These are phyloP conservation scores for Aphanomyces invadans DNA, from an alignment of 352 stramenopile species.

Conservation along the genomic window DNA sequence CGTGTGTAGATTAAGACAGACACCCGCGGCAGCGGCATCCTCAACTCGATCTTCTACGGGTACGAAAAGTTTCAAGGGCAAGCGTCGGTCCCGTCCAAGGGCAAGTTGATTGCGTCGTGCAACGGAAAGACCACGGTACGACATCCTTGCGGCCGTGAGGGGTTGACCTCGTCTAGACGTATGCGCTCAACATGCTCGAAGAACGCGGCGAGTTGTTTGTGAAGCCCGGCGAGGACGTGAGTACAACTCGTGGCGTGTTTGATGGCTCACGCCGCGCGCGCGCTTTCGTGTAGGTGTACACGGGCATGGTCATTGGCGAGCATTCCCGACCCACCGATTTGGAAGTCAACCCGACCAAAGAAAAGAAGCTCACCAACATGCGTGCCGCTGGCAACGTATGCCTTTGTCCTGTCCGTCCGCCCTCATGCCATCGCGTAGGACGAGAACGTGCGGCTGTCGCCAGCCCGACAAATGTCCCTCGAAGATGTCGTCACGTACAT, in stretches of 20 bases:
- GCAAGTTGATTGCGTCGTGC: slow-evolving; percentile 74
- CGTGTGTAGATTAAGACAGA: slow-evolving; percentile 91
- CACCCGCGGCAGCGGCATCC: slow-evolving; percentile 92
- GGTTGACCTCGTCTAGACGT: slow-evolving; percentile 37
- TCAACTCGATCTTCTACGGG: slow-evolving; percentile 96
- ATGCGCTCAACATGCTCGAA: slow-evolving; percentile 89
- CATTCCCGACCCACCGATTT: slow-evolving; percentile 93
- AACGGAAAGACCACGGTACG: slow-evolving; percentile 56
- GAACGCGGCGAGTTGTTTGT: slow-evolving; percentile 95
- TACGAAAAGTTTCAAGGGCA: slow-evolving; percentile 85
- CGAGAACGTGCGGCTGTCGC: slow-evolving; percentile 92
- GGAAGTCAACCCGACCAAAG: slow-evolving; percentile 96
- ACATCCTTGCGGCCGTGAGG: not conserved
- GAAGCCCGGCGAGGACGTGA: slow-evolving; percentile 77
- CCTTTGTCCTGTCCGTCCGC: not conserved
- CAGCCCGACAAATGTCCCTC: slow-evolving; percentile 89
- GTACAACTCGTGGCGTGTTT: too few relatives aligned
- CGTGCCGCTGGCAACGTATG: slow-evolving; percentile 80
- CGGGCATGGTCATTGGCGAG: slow-evolving; percentile 97
- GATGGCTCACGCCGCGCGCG: too few relatives aligned
- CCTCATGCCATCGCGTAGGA: too few relatives aligned
- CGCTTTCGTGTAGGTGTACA: slow-evolving; percentile 95
- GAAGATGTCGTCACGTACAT: slow-evolving; percentile 98
- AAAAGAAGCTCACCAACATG: slow-evolving; percentile 98
- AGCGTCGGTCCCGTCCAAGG: slow-evolving; percentile 65